Conservation (phyloP, 2,329 filamentous ascomycete genomes). For the Fusarium sp. region DNA sequence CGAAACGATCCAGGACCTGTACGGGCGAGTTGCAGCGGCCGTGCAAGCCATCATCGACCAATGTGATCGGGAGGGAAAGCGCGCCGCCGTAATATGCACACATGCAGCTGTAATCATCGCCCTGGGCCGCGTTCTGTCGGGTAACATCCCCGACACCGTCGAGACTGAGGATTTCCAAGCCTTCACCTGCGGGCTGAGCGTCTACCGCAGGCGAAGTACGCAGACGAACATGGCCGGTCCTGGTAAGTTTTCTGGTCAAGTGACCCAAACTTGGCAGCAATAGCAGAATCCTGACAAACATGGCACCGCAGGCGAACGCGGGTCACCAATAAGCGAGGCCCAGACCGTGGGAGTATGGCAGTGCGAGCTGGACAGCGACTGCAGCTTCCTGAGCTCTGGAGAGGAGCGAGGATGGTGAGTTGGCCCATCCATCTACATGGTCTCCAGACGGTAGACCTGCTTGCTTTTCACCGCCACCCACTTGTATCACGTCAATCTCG, state of each 20-base stretch:
- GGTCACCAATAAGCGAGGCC: conserved; percentile 15
- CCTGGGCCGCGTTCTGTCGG: conserved; percentile 85
- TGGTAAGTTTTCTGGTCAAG: conserved; percentile 32
- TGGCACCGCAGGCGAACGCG: conserved; percentile 21
- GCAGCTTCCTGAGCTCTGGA: conserved; percentile 81
- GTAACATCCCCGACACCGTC: conserved; percentile 76
- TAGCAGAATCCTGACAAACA: conserved; percentile 24
- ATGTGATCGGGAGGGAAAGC: conserved; percentile 77
- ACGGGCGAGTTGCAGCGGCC: conserved; percentile 80
- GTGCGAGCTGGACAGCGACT: conserved; percentile 85
- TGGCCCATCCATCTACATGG: conserved; percentile 6
- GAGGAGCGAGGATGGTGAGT: conserved; percentile 89
- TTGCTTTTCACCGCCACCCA: conserved; percentile 20
- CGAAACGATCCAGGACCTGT: conserved; percentile 83
- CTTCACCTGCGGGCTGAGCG: conserved; percentile 84
- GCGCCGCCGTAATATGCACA: conserved; percentile 82
- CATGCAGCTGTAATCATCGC: conserved; percentile 93
- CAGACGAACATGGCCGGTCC: conserved; percentile 12
- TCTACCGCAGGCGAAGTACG: conserved; percentile 58
- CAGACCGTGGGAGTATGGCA: conserved; percentile 77
- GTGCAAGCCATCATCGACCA: conserved; percentile 77
- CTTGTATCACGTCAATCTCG: conserved; percentile 15
- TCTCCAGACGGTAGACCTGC: conserved; percentile 12
- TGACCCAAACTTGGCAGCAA: conserved; percentile 6
- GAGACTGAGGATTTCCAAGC: conserved; percentile 84